Percentiles rank a stretch among this genome's conserved stretches.
phyloP scores from a whole-genome alignment of 805 yeast genomes.

The baker's yeast (Saccharomyces cerevisiae) region DNA sequence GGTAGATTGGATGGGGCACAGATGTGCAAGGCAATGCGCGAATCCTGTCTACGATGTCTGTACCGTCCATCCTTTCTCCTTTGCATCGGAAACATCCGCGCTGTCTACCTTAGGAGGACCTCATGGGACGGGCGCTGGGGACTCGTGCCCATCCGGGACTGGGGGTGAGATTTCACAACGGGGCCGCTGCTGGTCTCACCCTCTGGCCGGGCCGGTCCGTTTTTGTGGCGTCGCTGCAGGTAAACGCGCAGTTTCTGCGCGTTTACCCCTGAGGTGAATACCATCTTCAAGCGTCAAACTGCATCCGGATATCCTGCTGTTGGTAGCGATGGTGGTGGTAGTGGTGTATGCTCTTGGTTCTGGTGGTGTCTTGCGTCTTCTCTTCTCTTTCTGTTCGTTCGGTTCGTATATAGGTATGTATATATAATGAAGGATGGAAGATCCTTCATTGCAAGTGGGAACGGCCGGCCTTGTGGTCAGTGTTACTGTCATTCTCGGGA shows the following conservation, averaged over 20 bases:
- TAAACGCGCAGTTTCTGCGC: not conserved
- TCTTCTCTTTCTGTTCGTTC: not conserved
- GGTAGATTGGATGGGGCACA: not conserved
- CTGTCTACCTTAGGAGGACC: not conserved
- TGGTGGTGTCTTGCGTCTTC: not conserved
- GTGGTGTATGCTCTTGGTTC: not conserved
- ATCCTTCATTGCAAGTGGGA: not conserved
- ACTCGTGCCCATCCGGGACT: not conserved
- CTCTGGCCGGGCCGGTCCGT: not conserved
- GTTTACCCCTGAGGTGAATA: not conserved
- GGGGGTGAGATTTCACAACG: not conserved
- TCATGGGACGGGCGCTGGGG: not conserved
- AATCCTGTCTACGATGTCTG: not conserved
- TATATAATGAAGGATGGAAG: not conserved
- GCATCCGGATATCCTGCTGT: not conserved
- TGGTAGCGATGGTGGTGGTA: not conserved
- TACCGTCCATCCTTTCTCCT: not conserved
- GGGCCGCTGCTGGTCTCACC: not conserved
- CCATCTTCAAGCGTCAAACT: not conserved
- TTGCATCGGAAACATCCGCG: not conserved
- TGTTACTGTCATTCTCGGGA: not conserved
- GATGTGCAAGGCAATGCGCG: not conserved
- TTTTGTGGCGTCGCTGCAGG: not conserved
- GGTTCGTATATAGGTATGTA: not conserved
- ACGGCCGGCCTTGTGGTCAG: not conserved